These are phyloP conservation scores for Gymnopilus dilepis DNA, from an alignment of 768 basidiomycete genomes.

Conservation along the genomic window DNA sequence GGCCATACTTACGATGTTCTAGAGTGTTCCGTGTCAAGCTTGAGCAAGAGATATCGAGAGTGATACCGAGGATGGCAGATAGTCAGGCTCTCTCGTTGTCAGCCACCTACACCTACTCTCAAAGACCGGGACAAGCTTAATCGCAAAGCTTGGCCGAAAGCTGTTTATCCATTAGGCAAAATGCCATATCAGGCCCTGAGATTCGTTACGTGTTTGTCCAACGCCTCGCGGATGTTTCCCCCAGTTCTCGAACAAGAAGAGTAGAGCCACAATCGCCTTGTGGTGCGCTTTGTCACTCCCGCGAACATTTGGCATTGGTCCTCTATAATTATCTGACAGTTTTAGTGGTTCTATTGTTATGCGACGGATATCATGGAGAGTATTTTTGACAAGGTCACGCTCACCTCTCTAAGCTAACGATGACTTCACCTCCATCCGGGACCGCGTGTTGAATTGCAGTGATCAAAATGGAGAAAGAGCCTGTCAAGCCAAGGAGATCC, in stretches of 20 bases:
- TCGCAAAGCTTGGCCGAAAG: background rate
- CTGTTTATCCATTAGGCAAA: slow-evolving; percentile 7
- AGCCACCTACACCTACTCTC: background rate
- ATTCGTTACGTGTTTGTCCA: background rate
- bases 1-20: background rate
- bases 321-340: slow-evolving; percentile 25
- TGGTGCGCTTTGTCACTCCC: slow-evolving; percentile 24
- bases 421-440: slow-evolving; percentile 19
- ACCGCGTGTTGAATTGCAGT: slow-evolving; percentile 21
- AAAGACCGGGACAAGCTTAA: background rate
- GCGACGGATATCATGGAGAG: slow-evolving; percentile 12
- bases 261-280: slow-evolving; percentile 6
- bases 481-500: background rate
- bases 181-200: slow-evolving; percentile 6
- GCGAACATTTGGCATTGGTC: slow-evolving; percentile 25
- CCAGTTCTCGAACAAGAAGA: slow-evolving; percentile 5
- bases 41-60: background rate
- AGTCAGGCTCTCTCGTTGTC: background rate
- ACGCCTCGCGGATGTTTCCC: slow-evolving; percentile 10
- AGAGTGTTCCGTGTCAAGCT: background rate
- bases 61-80: background rate
- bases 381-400: slow-evolving; percentile 18
- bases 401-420: slow-evolving; percentile 10
- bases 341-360: slow-evolving; percentile 19
- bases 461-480: slow-evolving; percentile 15